Conservation (phyloP, 768 basidiomycete genomes). For the Boletus sp. region DNA sequence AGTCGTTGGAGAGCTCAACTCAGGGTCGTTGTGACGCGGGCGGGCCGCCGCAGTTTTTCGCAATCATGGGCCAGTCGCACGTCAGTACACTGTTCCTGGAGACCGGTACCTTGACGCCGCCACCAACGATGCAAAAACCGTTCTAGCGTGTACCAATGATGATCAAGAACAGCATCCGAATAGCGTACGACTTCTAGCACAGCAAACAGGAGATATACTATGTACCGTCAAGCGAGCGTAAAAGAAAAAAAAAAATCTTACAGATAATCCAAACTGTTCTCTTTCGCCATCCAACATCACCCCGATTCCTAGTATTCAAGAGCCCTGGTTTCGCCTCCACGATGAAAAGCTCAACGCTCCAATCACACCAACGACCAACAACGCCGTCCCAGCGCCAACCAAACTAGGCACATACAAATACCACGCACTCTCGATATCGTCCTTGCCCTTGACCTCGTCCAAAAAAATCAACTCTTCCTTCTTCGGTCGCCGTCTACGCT, state of each 20-base stretch:
- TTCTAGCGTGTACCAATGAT: no score
- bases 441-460: conserved; percentile 42
- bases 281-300: not conserved
- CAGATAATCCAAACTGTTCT: not conserved
- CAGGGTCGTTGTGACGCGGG: no score
- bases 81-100: no score
- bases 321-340: conserved; percentile 65
- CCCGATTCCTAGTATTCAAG: conserved; percentile 34
- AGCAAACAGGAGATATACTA: conserved; percentile 8
- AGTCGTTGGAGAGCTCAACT: no score
- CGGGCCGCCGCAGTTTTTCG: no score
- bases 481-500: conserved; percentile 48
- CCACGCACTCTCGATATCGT: conserved; percentile 71
- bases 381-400: conserved; percentile 80
- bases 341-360: conserved; percentile 72
- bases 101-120: no score
- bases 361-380: conserved; percentile 74
- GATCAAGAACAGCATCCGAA: not conserved
- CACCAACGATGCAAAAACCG: no score
- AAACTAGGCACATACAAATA: conserved; percentile 76
- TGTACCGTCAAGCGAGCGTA: conserved; percentile 8
- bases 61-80: no score
- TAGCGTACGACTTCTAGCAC: conserved; percentile 11
- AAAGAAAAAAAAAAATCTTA: conserved; percentile 2
- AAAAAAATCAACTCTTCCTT: conserved; percentile 54